Base-by-base conservation (phyloP, 169 alveolate species). In the Miamiensis avidus region DNA sequence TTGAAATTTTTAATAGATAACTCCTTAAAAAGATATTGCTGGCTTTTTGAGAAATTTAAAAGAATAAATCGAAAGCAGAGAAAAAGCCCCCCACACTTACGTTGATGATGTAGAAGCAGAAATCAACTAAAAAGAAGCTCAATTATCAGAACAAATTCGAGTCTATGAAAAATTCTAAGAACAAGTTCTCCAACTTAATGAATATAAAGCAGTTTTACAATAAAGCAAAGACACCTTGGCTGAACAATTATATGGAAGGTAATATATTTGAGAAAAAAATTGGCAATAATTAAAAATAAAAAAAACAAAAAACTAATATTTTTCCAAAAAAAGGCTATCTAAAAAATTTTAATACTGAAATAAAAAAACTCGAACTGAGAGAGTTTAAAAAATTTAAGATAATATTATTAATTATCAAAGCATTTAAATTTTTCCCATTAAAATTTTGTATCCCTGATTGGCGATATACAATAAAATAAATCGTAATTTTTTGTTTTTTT, bases 31-130 rank as follows among this genome's bases (percentile, higher is more conserved):
- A 65, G 31, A 79, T 64, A 29, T 79, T 15, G 26, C 34, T 34
- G 65, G 31, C 31, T 79, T 49, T 30, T 72, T 79, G 16, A 76
- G 64, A 0, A 49, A n/a, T 64, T 49, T 79, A n/a, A 72, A 65
- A 79, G 49, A 29, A 69, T 49, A 79, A 25, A 33, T 79, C 6
- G 65, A 72, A 49, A 33, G 64, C 32, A 79, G 84, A 79, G 84
- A 31, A 79, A 79, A 79, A 30, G 77, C 84, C 34, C 33, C 34
- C 29, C 84, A 79, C 64, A 79, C 84, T n/a, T 79, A 34, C 31
- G 29, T 79, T 0, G 76, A 79, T 79, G 75, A 79, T 11, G 76
- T 79, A 28, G 84, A 79, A 64, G 77, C 11, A 11, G 27, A 79
- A 30, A 74, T 79, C 28, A 29, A 15, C 6, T 30, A 29, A 25